Percentiles rank a stretch among this genome's conserved stretches.
phyloP scores from a whole-genome alignment of 2,329 filamentous ascomycete species.

The Colletotrichum orchidophilum region DNA sequence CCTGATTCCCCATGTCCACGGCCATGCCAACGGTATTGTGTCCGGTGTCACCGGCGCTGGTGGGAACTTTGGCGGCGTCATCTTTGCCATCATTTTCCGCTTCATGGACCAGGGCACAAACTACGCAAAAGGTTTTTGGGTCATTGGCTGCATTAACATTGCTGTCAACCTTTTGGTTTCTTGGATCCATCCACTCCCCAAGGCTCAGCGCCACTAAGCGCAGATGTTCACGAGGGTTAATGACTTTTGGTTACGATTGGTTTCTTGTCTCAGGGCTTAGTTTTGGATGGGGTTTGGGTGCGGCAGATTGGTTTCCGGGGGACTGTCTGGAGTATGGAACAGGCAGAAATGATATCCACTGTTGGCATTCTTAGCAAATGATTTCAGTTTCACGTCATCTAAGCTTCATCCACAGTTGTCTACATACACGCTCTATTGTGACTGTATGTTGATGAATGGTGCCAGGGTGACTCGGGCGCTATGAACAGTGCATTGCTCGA shows the following conservation, averaged over 20 bases:
- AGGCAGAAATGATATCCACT: conserved; percentile 26
- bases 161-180: conserved; percentile 71
- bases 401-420: neutral
- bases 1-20: conserved; percentile 87
- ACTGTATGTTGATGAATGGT: too few species aligned
- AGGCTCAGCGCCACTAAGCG: conserved; percentile 48
- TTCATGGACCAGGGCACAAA: conserved; percentile 70
- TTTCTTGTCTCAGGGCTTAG: neutral
- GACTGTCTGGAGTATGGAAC: conserved; percentile 21
- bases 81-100: conserved; percentile 86
- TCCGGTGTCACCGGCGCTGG: conserved; percentile 81
- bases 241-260: neutral
- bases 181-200: conserved; percentile 65
- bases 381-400: neutral
- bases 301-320: neutral
- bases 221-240: neutral
- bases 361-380: neutral
- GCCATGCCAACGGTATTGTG: conserved; percentile 80
- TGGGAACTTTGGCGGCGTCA: conserved; percentile 85
- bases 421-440: too few species aligned
- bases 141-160: conserved; percentile 81
- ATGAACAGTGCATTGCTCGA: neutral
- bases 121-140: conserved; percentile 80
- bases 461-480: too few species aligned
- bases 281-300: neutral